A percentile compares a stretch with the other conserved stretches of the same genome.
phyloP scores from a whole-genome alignment of 176 grass and related monocot genomes.

The Triticum aestivum region DNA sequence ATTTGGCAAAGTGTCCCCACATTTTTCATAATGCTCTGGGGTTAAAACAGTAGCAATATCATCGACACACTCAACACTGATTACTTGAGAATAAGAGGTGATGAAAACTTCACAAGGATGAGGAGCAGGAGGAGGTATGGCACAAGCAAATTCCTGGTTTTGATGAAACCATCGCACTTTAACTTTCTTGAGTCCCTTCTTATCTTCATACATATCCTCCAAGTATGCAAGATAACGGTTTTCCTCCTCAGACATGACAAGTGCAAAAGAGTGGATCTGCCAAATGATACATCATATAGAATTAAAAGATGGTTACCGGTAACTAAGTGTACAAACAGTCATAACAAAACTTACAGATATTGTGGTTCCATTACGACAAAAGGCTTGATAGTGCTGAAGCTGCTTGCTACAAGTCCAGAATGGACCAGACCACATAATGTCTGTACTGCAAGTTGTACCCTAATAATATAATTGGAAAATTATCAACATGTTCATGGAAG shows the following conservation, averaged over 20 bases:
- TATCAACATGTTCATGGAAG: constrained; percentile 5
- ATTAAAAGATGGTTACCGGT: not conserved
- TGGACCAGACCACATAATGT: constrained; percentile 90
- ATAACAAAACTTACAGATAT: constrained; percentile 63
- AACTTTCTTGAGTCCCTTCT: constrained; percentile 96
- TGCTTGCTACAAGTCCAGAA: constrained; percentile 95
- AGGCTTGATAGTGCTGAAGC: constrained; percentile 82
- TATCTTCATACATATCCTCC: constrained; percentile 99
- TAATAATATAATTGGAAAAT: constrained; percentile 14
- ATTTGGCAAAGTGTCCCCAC: constrained; percentile 38
- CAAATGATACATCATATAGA: constrained; percentile 29
- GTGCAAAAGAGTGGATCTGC: constrained; percentile 84
- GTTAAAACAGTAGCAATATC: constrained; percentile 87
- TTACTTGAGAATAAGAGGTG: constrained; percentile 97
- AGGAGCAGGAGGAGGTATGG: constrained; percentile 85
- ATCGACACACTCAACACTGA: constrained; percentile 99
- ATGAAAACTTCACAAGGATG: constrained; percentile 99
- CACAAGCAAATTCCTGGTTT: constrained; percentile 88
- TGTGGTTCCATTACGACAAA: constrained; percentile 76
- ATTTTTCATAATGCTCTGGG: constrained; percentile 80
- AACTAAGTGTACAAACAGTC: not conserved
- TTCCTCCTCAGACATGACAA: constrained; percentile 93
- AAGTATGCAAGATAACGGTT: constrained; percentile 92
- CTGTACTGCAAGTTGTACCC: constrained; percentile 60
- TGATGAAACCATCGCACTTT: constrained; percentile 99